Conservation (phyloP, 2,329 filamentous ascomycete species). For the Talaromyces piceae region DNA sequence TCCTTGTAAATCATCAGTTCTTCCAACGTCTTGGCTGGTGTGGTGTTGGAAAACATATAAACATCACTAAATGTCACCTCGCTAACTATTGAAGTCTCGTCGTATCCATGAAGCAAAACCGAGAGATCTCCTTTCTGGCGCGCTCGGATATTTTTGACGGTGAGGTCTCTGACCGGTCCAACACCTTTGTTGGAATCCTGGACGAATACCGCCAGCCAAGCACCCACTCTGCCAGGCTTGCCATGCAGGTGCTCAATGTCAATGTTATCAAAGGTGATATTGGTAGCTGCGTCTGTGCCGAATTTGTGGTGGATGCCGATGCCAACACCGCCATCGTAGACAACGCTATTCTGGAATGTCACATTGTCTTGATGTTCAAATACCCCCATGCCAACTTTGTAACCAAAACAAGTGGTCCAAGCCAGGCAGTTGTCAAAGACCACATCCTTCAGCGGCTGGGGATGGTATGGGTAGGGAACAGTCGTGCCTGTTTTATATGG, state of each 20-base stretch:
- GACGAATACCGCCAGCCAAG: neutral
- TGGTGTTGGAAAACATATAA: neutral
- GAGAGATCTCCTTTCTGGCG: neutral
- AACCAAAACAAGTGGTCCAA: neutral
- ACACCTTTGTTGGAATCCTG: neutral
- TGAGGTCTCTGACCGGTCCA: neutral
- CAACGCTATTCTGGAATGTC: neutral
- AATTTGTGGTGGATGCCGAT: neutral
- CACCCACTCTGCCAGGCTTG: neutral
- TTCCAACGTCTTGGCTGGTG: neutral
- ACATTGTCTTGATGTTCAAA: neutral
- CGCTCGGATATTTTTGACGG: neutral
- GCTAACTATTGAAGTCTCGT: neutral
- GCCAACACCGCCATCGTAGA: neutral
- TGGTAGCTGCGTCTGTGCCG: neutral
- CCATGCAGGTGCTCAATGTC: neutral
- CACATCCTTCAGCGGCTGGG: neutral
- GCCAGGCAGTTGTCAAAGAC: neutral
- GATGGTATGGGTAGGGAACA: neutral
- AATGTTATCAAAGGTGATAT: neutral
- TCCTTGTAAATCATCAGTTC: neutral
- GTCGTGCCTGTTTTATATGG: neutral
- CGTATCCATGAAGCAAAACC: neutral
- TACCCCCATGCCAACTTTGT: neutral
- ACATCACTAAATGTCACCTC: neutral